Percentiles rank a stretch among this genome's conserved stretches.
Evolutionary conservation across 805 yeast species (phyloP).

Genomic region (Lachancea meyersii): DNA sequence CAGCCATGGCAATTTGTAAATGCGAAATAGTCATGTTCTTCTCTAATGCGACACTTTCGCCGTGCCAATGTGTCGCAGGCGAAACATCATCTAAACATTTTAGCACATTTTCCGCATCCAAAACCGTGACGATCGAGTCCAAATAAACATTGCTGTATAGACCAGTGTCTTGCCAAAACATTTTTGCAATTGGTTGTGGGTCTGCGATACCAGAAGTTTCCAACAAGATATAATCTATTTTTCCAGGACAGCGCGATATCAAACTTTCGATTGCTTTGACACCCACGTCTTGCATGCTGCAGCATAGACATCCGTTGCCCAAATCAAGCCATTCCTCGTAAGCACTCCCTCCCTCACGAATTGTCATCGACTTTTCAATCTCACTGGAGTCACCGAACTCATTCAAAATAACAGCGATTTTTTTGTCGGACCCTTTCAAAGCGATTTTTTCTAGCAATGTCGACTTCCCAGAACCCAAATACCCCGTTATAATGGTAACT

Average conservation of each 20-base stretch:
- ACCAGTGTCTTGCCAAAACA: slow-evolving; percentile 97
- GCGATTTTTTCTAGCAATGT: slow-evolving; percentile 77
- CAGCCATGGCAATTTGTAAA: slow-evolving; percentile 86
- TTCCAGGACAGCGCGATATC: slow-evolving; percentile 60
- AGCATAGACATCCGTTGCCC: slow-evolving; percentile 95
- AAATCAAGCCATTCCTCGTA: slow-evolving; percentile 93
- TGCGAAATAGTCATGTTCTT: slow-evolving; percentile 70
- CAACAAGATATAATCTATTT: slow-evolving; percentile 81
- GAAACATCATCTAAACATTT: slow-evolving; percentile 57
- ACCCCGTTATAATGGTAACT: slow-evolving; percentile 89
- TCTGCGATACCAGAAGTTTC: slow-evolving; percentile 97
- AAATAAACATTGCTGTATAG: slow-evolving; percentile 76
- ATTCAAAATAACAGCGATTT: slow-evolving; percentile 84
- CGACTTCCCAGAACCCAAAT: slow-evolving; percentile 90
- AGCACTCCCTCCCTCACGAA: slow-evolving; percentile 43
- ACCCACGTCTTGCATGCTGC: slow-evolving; percentile 93
- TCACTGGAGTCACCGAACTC: slow-evolving; percentile 89
- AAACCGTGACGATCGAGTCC: slow-evolving; percentile 86
- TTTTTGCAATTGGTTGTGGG: slow-evolving; percentile 93
- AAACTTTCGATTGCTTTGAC: slow-evolving; percentile 89
- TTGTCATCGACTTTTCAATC: slow-evolving; percentile 80
- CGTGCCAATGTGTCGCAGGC: slow-evolving; percentile 63
- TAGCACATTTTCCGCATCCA: slow-evolving; percentile 66
- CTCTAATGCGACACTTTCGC: slow-evolving; percentile 35
- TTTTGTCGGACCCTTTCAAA: slow-evolving; percentile 51